These are phyloP conservation scores for Acephala macrosclerotiorum DNA, from an alignment of 2,329 filamentous ascomycete genomes.

Conservation along the genomic window DNA sequence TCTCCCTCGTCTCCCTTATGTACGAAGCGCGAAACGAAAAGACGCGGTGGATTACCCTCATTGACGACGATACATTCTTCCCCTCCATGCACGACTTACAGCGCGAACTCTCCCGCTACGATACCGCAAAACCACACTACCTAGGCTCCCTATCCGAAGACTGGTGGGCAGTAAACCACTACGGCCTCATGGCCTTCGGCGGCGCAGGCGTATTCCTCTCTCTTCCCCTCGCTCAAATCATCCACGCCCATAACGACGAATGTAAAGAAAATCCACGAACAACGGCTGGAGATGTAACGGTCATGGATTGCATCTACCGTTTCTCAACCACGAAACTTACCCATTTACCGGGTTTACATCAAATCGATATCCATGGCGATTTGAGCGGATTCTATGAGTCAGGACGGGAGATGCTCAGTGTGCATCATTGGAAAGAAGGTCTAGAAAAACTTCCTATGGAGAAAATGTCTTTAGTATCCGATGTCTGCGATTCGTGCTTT, in stretches of 20 bases:
- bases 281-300: slow-evolving; percentile 41
- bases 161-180: slow-evolving; percentile 43
- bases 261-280: slow-evolving; percentile 39
- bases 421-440: slow-evolving; percentile 45
- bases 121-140: slow-evolving; percentile 38
- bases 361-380: slow-evolving; percentile 43
- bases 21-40: slow-evolving; percentile 47
- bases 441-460: slow-evolving; percentile 41
- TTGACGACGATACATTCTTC: slow-evolving; percentile 46
- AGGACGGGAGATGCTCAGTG: slow-evolving; percentile 38
- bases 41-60: slow-evolving; percentile 44
- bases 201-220: slow-evolving; percentile 42
- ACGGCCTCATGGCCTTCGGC: slow-evolving; percentile 44
- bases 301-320: slow-evolving; percentile 43
- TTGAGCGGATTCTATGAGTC: slow-evolving; percentile 44
- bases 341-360: slow-evolving; percentile 38
- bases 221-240: slow-evolving; percentile 36
- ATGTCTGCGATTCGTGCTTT: slow-evolving; percentile 49
- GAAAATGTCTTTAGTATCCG: slow-evolving; percentile 42
- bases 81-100: slow-evolving; percentile 40
- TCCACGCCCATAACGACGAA: slow-evolving; percentile 38
- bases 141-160: slow-evolving; percentile 42
- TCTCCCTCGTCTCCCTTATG: slow-evolving; percentile 52
- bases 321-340: slow-evolving; percentile 39
- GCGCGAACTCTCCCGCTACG: slow-evolving; percentile 44